These are phyloP conservation scores for Aspergillus texensis DNA, from an alignment of 2,329 filamentous ascomycete species.

Conservation along the genomic window DNA sequence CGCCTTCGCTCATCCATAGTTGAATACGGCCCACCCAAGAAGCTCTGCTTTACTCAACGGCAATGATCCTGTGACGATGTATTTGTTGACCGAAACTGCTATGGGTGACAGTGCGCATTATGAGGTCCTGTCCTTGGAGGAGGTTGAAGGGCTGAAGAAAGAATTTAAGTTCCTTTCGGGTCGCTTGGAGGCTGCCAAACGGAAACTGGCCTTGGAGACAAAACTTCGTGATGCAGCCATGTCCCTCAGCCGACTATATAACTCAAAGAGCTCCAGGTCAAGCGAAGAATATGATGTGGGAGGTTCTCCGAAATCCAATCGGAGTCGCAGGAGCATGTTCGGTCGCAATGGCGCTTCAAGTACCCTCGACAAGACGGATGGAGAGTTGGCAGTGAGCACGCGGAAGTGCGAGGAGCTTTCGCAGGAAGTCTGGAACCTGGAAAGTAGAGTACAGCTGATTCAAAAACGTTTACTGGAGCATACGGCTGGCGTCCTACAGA, in stretches of 20 bases:
- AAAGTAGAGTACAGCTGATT: slow-evolving; percentile 74
- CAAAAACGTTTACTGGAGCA: slow-evolving; percentile 81
- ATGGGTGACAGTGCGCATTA: slow-evolving; percentile 84
- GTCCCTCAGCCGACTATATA: slow-evolving; percentile 81
- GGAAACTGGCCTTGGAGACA: slow-evolving; percentile 83
- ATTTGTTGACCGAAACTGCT: slow-evolving; percentile 90
- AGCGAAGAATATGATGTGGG: slow-evolving; percentile 44
- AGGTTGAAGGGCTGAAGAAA: slow-evolving; percentile 89
- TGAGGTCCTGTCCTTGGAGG: slow-evolving; percentile 84
- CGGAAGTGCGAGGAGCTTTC: slow-evolving; percentile 85
- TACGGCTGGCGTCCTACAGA: slow-evolving; percentile 86
- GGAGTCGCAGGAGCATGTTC: slow-evolving; percentile 55
- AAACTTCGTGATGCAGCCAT: slow-evolving; percentile 93
- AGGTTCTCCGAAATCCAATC: slow-evolving; percentile 51
- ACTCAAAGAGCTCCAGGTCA: slow-evolving; percentile 59
- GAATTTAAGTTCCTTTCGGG: slow-evolving; percentile 72
- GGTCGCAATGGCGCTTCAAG: slow-evolving; percentile 45
- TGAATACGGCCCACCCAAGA: slow-evolving; percentile 48
- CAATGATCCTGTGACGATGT: slow-evolving; percentile 73
- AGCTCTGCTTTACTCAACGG: slow-evolving; percentile 45
- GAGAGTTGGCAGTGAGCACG: slow-evolving; percentile 73
- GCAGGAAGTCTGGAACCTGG: slow-evolving; percentile 75
- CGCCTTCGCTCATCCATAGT: slow-evolving; percentile 44
- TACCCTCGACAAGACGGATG: slow-evolving; percentile 61
- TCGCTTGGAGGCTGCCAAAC: slow-evolving; percentile 78